Evolutionary conservation across 2,329 filamentous ascomycete species (phyloP).

Genomic region (Onygenales sp.): DNA sequence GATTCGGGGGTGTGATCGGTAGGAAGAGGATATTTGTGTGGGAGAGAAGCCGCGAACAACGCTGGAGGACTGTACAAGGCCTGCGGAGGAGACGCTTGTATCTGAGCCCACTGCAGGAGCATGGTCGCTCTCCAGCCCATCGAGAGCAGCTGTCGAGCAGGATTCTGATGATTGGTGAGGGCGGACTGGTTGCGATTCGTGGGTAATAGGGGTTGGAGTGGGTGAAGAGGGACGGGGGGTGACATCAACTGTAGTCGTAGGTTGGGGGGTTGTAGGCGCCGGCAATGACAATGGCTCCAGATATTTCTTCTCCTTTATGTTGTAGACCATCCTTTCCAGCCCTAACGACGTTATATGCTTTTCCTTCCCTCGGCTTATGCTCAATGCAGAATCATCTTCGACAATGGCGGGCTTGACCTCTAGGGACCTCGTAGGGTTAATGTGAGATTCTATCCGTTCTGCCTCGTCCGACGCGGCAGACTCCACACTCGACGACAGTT

Average conservation of each 20-base stretch:
- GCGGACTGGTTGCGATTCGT: constrained; percentile 24
- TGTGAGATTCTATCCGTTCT: constrained; percentile 41
- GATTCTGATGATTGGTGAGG: constrained; percentile 45
- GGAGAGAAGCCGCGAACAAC: constrained; percentile 82
- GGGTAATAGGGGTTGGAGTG: constrained; percentile 25
- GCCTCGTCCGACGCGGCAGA: constrained; percentile 59
- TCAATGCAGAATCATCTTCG: constrained; percentile 46
- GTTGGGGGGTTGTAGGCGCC: constrained; percentile 24
- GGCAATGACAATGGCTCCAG: constrained; percentile 43
- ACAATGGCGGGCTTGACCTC: constrained; percentile 51
- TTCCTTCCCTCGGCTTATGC: constrained; percentile 63
- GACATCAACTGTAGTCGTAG: constrained; percentile 28
- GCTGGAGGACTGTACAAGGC: constrained; percentile 52
- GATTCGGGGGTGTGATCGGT: constrained; percentile 52
- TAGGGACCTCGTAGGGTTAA: constrained; percentile 50
- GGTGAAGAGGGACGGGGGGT: constrained; percentile 36
- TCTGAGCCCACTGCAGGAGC: constrained; percentile 44
- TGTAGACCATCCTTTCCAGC: constrained; percentile 86
- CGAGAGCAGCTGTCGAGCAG: constrained; percentile 47
- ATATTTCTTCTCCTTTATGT: constrained; percentile 74
- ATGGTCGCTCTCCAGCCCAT: constrained; percentile 36
- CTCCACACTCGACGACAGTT: constrained; percentile 68
- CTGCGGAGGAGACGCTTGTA: constrained; percentile 49
- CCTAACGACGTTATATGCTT: constrained; percentile 89
- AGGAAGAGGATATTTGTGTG: constrained; percentile 60